phyloP scores from a whole-genome alignment of 2,329 filamentous ascomycete species.

The Penicillium hesseltinei region DNA sequence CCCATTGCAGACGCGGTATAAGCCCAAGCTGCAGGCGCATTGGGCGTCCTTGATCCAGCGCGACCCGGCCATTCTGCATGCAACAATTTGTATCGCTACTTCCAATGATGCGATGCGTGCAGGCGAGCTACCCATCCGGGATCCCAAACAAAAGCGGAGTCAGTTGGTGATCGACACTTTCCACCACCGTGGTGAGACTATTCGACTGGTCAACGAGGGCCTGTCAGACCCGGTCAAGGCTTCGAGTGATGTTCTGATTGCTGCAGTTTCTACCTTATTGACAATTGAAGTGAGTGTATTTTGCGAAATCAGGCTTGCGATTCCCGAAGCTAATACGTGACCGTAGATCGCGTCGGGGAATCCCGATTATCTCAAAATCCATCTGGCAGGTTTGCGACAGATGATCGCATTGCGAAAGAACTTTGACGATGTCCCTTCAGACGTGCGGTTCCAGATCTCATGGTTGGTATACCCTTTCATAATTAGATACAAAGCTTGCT shows the following conservation, averaged over 20 bases:
- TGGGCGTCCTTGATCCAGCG: conserved; percentile 37
- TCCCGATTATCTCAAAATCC: conserved; percentile 40
- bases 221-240: conserved; percentile 39
- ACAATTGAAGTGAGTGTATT: conserved; percentile 37
- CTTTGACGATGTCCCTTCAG: conserved; percentile 38
- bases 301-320: neutral
- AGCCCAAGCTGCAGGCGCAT: conserved; percentile 35
- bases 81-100: conserved; percentile 39
- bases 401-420: conserved; percentile 40
- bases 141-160: conserved; percentile 33
- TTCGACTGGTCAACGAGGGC: conserved; percentile 39
- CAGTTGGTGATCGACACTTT: conserved; percentile 38
- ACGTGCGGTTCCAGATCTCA: conserved; percentile 42
- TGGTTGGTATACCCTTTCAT: conserved; percentile 27
- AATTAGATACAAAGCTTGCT: neutral
- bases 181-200: conserved; percentile 41
- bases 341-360: conserved; percentile 40
- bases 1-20: conserved; percentile 36
- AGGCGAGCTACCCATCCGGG: conserved; percentile 35
- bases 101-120: conserved; percentile 36
- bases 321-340: neutral
- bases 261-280: conserved; percentile 39
- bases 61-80: conserved; percentile 38
- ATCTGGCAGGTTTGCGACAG: conserved; percentile 40
- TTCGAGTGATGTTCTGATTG: conserved; percentile 41